Conservation (phyloP, 768 basidiomycete species). For the Calocybe indica region DNA sequence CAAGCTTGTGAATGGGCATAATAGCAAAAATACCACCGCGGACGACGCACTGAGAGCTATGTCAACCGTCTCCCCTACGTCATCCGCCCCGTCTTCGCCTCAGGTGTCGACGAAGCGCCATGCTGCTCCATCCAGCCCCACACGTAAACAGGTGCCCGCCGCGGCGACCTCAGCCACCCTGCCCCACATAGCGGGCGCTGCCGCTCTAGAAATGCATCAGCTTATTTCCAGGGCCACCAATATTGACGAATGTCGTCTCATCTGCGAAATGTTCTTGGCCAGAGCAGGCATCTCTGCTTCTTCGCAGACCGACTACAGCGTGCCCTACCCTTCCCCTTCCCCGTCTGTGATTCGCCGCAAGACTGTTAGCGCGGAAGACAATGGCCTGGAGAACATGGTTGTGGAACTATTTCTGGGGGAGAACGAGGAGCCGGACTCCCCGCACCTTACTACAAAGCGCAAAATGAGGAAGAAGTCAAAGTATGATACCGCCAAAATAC, state of each 20-base stretch:
- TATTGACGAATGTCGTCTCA: conserved; percentile 78
- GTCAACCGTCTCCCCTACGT: neutral
- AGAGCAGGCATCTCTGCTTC: conserved; percentile 42
- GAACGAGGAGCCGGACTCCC: conserved; percentile 6
- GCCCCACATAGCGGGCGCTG: no score
- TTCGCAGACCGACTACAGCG: conserved; percentile 19
- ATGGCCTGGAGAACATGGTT: conserved; percentile 39
- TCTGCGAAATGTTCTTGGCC: conserved; percentile 77
- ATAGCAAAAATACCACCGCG: no score
- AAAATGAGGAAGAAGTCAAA: conserved; percentile 6
- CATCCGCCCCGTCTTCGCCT: neutral
- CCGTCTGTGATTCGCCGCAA: conserved; percentile 21
- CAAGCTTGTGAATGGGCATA: no score
- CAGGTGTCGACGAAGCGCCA: neutral
- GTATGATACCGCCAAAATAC: neutral
- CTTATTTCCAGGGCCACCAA: conserved; percentile 64
- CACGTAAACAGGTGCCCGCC: neutral
- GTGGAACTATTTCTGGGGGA: conserved; percentile 41
- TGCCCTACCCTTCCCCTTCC: conserved; percentile 27
- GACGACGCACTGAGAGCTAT: no score
- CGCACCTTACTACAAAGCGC: conserved; percentile 1
- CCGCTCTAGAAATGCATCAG: conserved; percentile 62
- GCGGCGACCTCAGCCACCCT: neutral
- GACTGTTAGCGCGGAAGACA: conserved; percentile 16
- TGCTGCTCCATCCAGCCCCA: neutral